These are phyloP conservation scores for Ilyonectria robusta DNA, from an alignment of 2,329 filamentous ascomycete genomes.

Conservation along the genomic window DNA sequence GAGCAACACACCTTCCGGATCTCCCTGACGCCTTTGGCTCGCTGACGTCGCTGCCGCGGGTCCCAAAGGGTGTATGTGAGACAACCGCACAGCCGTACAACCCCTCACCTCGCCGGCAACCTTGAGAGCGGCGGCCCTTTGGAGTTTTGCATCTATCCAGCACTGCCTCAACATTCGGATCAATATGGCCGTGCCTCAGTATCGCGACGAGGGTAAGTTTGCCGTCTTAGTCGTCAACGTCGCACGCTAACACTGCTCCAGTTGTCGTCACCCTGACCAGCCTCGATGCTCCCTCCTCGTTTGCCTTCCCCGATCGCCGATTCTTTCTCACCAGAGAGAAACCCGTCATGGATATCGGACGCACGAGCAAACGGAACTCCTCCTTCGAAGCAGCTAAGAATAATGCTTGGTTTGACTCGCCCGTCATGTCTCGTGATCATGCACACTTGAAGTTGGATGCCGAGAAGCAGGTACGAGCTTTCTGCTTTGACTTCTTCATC, in stretches of 20 bases:
- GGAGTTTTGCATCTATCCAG: constrained; percentile 9
- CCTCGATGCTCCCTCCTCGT: constrained; percentile 37
- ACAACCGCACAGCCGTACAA: constrained; percentile 28
- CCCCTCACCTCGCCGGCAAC: constrained; percentile 33
- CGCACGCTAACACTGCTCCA: constrained; percentile 39
- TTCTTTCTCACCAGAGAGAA: constrained; percentile 52
- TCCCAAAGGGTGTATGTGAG: constrained; percentile 36
- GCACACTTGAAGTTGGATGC: constrained; percentile 66
- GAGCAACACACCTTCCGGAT: constrained; percentile 11
- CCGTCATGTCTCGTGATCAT: constrained; percentile 80
- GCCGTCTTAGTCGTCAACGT: neutral
- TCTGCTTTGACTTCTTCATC: constrained; percentile 2
- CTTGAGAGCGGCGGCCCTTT: constrained; percentile 12
- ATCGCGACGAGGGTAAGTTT: constrained; percentile 45
- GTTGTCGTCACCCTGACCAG: constrained; percentile 51
- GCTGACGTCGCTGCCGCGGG: constrained; percentile 37
- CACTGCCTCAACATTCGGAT: neutral
- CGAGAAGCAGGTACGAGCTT: constrained; percentile 58
- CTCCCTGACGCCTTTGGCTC: constrained; percentile 23
- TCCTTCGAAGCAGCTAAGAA: constrained; percentile 53
- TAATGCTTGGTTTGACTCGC: constrained; percentile 79
- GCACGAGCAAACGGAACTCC: constrained; percentile 59
- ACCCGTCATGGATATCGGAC: constrained; percentile 55
- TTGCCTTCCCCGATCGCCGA: constrained; percentile 46
- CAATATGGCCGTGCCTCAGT: constrained; percentile 45